phyloP scores from a whole-genome alignment of 2,329 filamentous ascomycete species.

The Colletotrichum kahawae region DNA sequence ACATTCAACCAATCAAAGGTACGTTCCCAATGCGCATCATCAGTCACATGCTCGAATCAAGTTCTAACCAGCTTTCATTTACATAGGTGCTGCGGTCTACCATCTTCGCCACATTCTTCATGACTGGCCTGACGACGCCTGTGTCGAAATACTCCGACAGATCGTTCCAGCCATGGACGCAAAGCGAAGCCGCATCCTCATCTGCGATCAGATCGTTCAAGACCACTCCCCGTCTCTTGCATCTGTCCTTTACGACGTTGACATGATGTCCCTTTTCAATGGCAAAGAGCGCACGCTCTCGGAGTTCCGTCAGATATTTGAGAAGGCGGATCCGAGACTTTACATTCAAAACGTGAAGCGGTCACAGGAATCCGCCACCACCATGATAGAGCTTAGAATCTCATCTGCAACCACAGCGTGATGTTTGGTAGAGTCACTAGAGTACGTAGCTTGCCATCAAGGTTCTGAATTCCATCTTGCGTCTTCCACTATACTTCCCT shows the following conservation, averaged over 20 bases:
- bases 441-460: neutral
- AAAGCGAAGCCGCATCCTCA: neutral
- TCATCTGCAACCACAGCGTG: neutral
- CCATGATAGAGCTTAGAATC: neutral
- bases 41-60: neutral
- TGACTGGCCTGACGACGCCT: neutral
- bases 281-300: neutral
- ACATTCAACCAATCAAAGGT: neutral
- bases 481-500: neutral
- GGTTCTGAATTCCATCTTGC: fast-evolving
- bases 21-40: neutral
- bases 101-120: neutral
- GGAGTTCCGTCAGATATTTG: neutral
- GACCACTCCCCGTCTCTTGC: neutral
- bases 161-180: neutral
- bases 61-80: fast-evolving
- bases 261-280: neutral
- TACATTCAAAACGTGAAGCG: neutral
- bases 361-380: neutral
- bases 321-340: neutral
- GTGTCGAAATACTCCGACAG: neutral
- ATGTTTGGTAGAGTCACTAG: neutral
- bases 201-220: neutral
- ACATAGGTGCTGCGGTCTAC: neutral
- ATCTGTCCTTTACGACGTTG: neutral